phyloP scores from a whole-genome alignment of 176 grass and related monocot species.

The Bothriochloa decipiens region DNA sequence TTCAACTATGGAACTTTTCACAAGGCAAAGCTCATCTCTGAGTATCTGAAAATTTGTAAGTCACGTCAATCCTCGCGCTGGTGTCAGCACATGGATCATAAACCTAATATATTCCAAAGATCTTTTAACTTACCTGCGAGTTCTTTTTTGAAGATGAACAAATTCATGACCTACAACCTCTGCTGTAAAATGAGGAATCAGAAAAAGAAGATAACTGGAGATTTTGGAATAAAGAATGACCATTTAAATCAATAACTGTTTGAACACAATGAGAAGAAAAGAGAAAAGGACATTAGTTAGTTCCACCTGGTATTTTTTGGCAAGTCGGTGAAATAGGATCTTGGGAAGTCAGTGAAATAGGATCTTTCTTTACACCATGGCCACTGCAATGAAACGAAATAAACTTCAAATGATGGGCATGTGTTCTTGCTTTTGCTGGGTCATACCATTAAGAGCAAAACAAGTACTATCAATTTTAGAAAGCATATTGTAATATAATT shows the following conservation, averaged over 20 bases:
- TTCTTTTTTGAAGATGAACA: constrained; percentile 61
- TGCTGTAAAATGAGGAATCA: constrained; percentile 11
- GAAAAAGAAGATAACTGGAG: background rate
- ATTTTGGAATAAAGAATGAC: constrained; percentile 12
- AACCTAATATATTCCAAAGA: constrained; percentile 24
- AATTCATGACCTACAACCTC: constrained; percentile 52
- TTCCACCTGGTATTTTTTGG: constrained; percentile 36
- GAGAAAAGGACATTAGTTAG: background rate
- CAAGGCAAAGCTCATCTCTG: constrained; percentile 82
- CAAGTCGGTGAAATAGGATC: no score
- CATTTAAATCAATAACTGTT: constrained; percentile 11
- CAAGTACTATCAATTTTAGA: background rate
- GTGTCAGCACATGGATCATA: constrained; percentile 9
- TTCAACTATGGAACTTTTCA: constrained; percentile 32
- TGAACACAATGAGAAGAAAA: constrained; percentile 25
- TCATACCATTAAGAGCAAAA: background rate
- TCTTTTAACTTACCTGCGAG: constrained; percentile 54
- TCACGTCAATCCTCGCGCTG: constrained; percentile 28
- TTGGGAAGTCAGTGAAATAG: constrained; percentile 29
- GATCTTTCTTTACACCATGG: constrained; percentile 16
- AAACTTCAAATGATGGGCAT: background rate
- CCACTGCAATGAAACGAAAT: constrained; percentile 28
- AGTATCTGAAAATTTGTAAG: constrained; percentile 64
- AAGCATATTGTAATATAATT: no score
- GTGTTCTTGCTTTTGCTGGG: background rate